A percentile compares a stretch with the other conserved stretches of the same genome.
These are phyloP conservation scores for Boletus semigastroideus DNA, from an alignment of 1,284 basidiomycete species.

Conservation along the genomic window DNA sequence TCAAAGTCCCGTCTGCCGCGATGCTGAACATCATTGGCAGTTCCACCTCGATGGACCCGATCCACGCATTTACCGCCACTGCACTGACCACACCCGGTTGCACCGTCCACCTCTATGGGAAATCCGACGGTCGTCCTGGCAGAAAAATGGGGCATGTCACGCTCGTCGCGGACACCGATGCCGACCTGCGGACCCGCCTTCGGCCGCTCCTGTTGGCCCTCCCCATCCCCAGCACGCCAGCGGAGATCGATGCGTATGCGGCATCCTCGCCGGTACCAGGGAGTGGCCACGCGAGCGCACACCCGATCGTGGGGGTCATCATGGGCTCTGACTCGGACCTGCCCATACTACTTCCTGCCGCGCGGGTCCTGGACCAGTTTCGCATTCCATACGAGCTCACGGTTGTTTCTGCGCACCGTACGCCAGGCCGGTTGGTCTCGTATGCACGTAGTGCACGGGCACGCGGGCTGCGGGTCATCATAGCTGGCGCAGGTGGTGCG, in stretches of 20 bases:
- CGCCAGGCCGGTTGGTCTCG: conserved; percentile 82
- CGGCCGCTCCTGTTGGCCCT: conserved; percentile 68
- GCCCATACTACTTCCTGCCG: conserved; percentile 89
- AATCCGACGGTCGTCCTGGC: conserved; percentile 84
- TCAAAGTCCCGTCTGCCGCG: conserved; percentile 85
- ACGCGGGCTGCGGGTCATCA: conserved; percentile 78
- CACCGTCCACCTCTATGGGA: conserved; percentile 90
- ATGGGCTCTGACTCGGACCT: conserved; percentile 99
- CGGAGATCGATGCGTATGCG: conserved; percentile 58
- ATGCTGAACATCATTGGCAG: conserved; percentile 96
- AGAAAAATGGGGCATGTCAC: conserved; percentile 99
- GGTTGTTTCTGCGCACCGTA: conserved; percentile 96
- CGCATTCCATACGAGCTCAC: conserved; percentile 90
- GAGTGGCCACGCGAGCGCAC: conserved; percentile 58
- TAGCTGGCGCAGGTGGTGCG: conserved; percentile 96
- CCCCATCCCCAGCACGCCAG: conserved; percentile 47
- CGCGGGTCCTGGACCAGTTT: conserved; percentile 83
- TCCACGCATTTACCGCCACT: conserved; percentile 51
- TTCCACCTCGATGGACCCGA: conserved; percentile 63
- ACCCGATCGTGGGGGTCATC: conserved; percentile 91
- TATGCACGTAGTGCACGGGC: conserved; percentile 80
- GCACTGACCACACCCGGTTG: conserved; percentile 76
- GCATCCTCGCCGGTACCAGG: conserved; percentile 44
- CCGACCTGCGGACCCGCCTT: conserved; percentile 70
- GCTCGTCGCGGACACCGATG: conserved; percentile 81